phyloP scores from a whole-genome alignment of 495 filamentous ascomycete species.

The Penicillium odoratum region DNA sequence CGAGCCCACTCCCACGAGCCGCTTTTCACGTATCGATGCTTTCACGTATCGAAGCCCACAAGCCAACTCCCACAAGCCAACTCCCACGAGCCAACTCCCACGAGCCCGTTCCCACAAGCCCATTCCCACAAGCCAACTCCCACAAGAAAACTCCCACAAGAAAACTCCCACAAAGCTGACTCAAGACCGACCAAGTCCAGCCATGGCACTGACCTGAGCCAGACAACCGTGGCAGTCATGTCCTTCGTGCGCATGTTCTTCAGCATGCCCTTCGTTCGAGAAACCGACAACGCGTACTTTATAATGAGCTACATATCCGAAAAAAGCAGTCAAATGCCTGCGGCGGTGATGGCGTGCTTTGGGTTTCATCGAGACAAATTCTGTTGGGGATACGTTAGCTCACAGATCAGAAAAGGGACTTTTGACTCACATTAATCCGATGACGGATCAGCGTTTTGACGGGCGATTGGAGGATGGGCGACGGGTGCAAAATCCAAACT shows the following conservation, averaged over 20 bases:
- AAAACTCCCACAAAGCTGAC: neutral
- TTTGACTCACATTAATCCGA: neutral
- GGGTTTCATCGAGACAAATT: neutral
- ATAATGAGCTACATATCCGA: neutral
- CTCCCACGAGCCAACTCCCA: too few species aligned
- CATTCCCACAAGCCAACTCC: too few species aligned
- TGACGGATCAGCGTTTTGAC: slow-evolving; percentile 1
- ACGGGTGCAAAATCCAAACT: neutral
- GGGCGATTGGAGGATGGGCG: neutral
- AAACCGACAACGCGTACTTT: neutral
- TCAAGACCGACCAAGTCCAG: neutral
- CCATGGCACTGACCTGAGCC: slow-evolving; percentile 1
- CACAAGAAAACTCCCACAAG: too few species aligned
- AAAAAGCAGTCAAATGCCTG: neutral
- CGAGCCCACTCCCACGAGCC: too few species aligned
- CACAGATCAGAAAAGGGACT: neutral
- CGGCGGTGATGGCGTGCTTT: neutral
- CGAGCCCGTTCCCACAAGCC: too few species aligned
- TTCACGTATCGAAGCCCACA: too few species aligned
- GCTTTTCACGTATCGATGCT: too few species aligned
- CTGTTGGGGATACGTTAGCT: neutral
- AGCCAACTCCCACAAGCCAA: too few species aligned
- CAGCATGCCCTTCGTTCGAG: neutral
- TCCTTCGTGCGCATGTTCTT: neutral
- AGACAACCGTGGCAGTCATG: neutral